These are phyloP conservation scores for Collybiopsis luxurians DNA, from an alignment of 768 basidiomycete genomes.

Conservation along the genomic window DNA sequence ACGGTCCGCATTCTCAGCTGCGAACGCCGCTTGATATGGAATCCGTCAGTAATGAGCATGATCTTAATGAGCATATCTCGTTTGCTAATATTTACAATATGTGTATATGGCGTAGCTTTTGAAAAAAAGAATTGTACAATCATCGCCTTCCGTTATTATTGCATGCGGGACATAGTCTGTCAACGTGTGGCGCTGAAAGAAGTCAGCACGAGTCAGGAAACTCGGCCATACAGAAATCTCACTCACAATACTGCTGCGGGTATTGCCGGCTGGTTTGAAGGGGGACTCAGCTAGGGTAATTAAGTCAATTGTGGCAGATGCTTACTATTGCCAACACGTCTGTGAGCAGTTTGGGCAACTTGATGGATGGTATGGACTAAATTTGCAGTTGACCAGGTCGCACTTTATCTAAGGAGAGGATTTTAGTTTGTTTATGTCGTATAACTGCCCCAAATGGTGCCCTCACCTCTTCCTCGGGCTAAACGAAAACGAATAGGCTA, in stretches of 20 bases:
- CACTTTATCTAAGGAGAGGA: conserved; percentile 54
- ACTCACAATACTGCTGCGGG: conserved; percentile 63
- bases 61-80: background rate
- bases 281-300: conserved; percentile 14
- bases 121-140: too few species aligned
- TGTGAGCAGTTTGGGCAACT: conserved; percentile 53
- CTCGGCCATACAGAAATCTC: background rate
- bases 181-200: conserved; percentile 53
- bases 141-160: background rate
- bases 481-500: conserved; percentile 5
- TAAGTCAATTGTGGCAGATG: background rate
- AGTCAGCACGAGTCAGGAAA: conserved; percentile 11
- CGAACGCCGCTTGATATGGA: background rate
- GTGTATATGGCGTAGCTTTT: conserved; percentile 1
- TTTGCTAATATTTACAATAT: background rate
- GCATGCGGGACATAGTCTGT: conserved; percentile 58
- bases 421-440: background rate
- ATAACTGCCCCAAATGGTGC: background rate
- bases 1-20: too few species aligned
- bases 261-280: conserved; percentile 46
- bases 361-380: conserved; percentile 54
- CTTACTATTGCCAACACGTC: conserved; percentile 74
- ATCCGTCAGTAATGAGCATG: background rate
- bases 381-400: conserved; percentile 56
- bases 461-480: conserved; percentile 61